Percentiles rank a stretch among this genome's conserved stretches.
phyloP scores from a whole-genome alignment of 345 rosid genomes.

The Aquilaria malaccensis region DNA sequence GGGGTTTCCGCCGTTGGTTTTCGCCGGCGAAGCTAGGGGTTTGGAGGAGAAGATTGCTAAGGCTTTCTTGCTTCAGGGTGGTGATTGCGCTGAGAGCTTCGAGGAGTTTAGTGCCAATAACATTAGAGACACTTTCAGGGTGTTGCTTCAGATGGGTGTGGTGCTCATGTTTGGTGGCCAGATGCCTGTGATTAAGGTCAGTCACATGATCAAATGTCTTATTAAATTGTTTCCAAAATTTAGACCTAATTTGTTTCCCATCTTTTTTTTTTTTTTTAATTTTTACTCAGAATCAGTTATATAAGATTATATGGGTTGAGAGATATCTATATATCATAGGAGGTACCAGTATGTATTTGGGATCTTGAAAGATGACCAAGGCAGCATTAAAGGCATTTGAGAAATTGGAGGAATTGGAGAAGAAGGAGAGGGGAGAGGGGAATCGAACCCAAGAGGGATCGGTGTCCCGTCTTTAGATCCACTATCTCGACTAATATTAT shows the following conservation, averaged over 20 bases:
- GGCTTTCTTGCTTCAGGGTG: conserved; percentile 42
- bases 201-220: background rate
- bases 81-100: conserved; percentile 25
- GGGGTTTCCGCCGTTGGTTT: conserved; percentile 44
- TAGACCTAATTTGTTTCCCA: background rate
- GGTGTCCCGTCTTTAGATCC: too few species aligned
- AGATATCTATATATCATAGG: too few species aligned
- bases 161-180: conserved; percentile 60
- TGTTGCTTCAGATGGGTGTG: conserved; percentile 44
- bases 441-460: too few species aligned
- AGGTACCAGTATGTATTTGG: too few species aligned
- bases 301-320: too few species aligned
- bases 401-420: too few species aligned
- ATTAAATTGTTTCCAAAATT: background rate
- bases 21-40: conserved; percentile 50
- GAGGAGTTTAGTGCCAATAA: conserved; percentile 45
- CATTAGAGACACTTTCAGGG: conserved; percentile 44
- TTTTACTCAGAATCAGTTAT: too few species aligned
- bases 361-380: too few species aligned
- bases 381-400: too few species aligned
- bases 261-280: background rate
- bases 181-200: conserved; percentile 49
- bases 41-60: conserved; percentile 41
- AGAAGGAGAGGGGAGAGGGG: too few species aligned
- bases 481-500: too few species aligned